Conservation (phyloP, 192 early-diverging fungal genomes). For the Gaertneriomyces semiglobifer region DNA sequence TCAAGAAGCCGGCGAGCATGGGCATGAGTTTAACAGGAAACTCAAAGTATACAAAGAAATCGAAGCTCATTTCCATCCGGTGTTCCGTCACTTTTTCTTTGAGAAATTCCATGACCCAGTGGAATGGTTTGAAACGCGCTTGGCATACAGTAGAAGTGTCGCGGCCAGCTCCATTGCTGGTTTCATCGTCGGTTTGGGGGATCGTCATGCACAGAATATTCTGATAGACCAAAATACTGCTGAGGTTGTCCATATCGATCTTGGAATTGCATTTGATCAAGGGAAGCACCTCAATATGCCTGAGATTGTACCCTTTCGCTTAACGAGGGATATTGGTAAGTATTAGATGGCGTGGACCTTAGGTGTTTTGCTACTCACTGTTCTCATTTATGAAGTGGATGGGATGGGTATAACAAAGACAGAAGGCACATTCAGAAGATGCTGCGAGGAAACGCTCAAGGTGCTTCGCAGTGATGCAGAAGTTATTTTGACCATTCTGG, state of each 20-base stretch:
- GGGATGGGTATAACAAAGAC: slow-evolving; percentile 81
- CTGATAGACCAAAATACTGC: slow-evolving; percentile 76
- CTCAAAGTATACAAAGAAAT: slow-evolving; percentile 53
- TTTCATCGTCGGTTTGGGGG: slow-evolving; percentile 87
- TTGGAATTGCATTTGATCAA: slow-evolving; percentile 95
- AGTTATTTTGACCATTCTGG: slow-evolving; percentile 79
- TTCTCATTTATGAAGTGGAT: slow-evolving; percentile 42
- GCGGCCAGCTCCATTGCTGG: slow-evolving; percentile 85
- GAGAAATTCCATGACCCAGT: slow-evolving; percentile 66
- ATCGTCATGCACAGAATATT: slow-evolving; percentile 92
- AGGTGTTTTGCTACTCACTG: background rate
- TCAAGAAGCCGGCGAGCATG: slow-evolving; percentile 37
- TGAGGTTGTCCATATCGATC: slow-evolving; percentile 92
- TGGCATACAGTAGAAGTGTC: slow-evolving; percentile 72
- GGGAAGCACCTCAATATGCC: slow-evolving; percentile 82
- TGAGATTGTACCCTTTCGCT: slow-evolving; percentile 87
- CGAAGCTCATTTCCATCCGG: slow-evolving; percentile 47
- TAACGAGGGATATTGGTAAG: slow-evolving; percentile 76
- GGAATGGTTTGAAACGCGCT: slow-evolving; percentile 71
- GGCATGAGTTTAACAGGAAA: slow-evolving; percentile 53
- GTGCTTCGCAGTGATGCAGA: slow-evolving; percentile 78
- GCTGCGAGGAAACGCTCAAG: slow-evolving; percentile 73
- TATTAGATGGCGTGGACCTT: background rate
- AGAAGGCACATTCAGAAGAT: slow-evolving; percentile 74
- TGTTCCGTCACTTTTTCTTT: slow-evolving; percentile 74